A percentile compares a stretch with the other conserved stretches of the same genome.
Evolutionary conservation across 2,329 filamentous ascomycete species (phyloP).

Genomic region (Talaromyces sp.): DNA sequence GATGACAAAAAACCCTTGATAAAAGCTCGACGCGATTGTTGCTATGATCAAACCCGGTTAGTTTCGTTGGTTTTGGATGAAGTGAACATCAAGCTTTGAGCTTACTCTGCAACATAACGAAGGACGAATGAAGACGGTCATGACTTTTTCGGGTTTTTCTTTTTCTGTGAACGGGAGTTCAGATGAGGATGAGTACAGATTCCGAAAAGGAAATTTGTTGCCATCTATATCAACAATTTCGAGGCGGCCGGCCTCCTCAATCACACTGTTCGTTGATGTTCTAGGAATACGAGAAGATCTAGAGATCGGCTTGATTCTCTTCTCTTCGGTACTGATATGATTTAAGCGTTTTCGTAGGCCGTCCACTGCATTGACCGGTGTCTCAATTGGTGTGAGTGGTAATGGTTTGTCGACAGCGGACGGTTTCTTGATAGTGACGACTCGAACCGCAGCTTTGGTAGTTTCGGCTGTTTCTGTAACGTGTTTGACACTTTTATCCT

Average conservation of each 20-base stretch:
- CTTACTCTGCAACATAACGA: constrained; percentile 7
- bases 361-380: background rate
- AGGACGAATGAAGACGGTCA: constrained; percentile 32
- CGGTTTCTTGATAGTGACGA: constrained; percentile 11
- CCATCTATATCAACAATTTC: constrained; percentile 60
- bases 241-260: constrained; percentile 19
- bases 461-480: background rate
- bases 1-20: constrained; percentile 6
- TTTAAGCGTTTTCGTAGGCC: background rate
- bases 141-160: constrained; percentile 45
- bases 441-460: background rate
- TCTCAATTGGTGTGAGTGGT: constrained; percentile 11
- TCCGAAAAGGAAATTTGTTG: constrained; percentile 60
- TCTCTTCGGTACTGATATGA: background rate
- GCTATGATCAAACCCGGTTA: constrained; percentile 63
- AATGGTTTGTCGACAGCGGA: constrained; percentile 15
- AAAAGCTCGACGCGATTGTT: constrained; percentile 45
- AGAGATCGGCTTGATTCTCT: background rate
- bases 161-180: constrained; percentile 33
- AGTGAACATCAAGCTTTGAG: background rate
- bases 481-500: background rate
- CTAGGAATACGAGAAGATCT: background rate
- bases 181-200: constrained; percentile 48
- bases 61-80: constrained; percentile 50
- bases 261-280: constrained; percentile 8